Percentiles rank a stretch among this genome's conserved stretches.
These are phyloP conservation scores for Somion occarium DNA, from an alignment of 1,284 basidiomycete genomes.

Conservation along the genomic window DNA sequence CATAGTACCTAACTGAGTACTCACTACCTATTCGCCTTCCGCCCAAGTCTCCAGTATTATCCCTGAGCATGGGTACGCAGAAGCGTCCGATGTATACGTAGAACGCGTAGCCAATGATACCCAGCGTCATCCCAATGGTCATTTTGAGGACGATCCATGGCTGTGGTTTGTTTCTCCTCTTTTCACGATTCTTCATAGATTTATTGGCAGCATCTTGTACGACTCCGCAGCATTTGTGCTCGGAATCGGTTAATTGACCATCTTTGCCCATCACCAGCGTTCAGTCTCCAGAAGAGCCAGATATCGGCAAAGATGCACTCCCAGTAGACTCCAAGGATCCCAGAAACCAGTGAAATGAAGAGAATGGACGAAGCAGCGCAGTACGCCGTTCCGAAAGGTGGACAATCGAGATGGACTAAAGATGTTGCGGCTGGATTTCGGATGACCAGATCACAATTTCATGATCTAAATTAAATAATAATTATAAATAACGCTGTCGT, in stretches of 20 bases:
- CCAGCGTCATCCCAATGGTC: slow-evolving; percentile 46
- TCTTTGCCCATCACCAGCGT: no score
- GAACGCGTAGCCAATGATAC: slow-evolving; percentile 52
- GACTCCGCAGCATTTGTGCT: slow-evolving; percentile 21
- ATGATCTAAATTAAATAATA: no score
- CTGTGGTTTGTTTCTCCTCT: slow-evolving; percentile 39
- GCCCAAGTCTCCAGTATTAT: slow-evolving; percentile 34
- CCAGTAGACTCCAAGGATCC: no score
- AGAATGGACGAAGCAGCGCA: no score
- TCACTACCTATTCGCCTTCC: slow-evolving; percentile 52
- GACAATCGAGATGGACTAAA: no score
- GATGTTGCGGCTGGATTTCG: no score
- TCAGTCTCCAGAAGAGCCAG: no score
- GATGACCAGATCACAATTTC: no score
- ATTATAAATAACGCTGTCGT: slow-evolving; percentile 5
- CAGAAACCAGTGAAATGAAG: no score
- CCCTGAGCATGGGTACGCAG: slow-evolving; percentile 58
- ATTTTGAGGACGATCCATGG: slow-evolving; percentile 63
- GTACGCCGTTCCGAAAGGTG: no score
- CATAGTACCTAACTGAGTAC: slow-evolving; percentile 32
- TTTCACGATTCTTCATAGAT: slow-evolving; percentile 34
- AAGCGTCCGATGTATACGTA: slow-evolving; percentile 73
- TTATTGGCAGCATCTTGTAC: slow-evolving; percentile 38
- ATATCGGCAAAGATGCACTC: no score
- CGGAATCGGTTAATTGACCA: no score